Conservation (phyloP, 1,284 basidiomycete species). For the Flammula alnicola region DNA sequence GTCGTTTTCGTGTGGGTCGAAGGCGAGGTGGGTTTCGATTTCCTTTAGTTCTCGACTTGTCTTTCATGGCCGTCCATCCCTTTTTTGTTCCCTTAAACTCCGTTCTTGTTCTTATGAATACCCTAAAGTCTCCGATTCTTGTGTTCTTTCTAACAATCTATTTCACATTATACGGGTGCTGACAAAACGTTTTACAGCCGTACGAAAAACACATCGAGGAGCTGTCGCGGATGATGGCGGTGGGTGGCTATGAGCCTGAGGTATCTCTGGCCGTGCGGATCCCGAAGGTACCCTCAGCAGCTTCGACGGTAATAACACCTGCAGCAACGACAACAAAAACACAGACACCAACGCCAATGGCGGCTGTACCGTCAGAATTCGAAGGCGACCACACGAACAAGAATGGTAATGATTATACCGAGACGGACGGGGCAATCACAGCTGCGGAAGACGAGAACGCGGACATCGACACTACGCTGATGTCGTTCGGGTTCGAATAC, state of each 20-base stretch:
- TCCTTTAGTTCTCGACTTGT: slow-evolving; percentile 3
- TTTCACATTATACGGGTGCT: too few species aligned
- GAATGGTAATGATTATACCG: too few species aligned
- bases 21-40: slow-evolving; percentile 56
- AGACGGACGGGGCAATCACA: slow-evolving; percentile 38
- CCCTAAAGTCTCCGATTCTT: too few species aligned
- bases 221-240: slow-evolving; percentile 47
- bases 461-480: slow-evolving; percentile 63
- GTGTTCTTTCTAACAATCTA: too few species aligned
- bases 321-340: not conserved
- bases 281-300: slow-evolving; percentile 9
- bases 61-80: slow-evolving; percentile 14
- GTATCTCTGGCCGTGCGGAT: slow-evolving; percentile 71
- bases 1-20: slow-evolving; percentile 71
- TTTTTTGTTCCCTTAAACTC: too few species aligned
- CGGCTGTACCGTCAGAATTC: too few species aligned
- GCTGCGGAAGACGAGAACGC: slow-evolving; percentile 43
- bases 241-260: slow-evolving; percentile 58
- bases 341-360: slow-evolving; percentile 23
- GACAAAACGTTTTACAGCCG: too few species aligned
- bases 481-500: slow-evolving; percentile 75
- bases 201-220: slow-evolving; percentile 55
- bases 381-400: too few species aligned
- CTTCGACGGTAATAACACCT: too few species aligned
- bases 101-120: too few species aligned